Evolutionary conservation across 495 filamentous ascomycete genomes (phyloP).

Genomic region (Penicillium manginii): DNA sequence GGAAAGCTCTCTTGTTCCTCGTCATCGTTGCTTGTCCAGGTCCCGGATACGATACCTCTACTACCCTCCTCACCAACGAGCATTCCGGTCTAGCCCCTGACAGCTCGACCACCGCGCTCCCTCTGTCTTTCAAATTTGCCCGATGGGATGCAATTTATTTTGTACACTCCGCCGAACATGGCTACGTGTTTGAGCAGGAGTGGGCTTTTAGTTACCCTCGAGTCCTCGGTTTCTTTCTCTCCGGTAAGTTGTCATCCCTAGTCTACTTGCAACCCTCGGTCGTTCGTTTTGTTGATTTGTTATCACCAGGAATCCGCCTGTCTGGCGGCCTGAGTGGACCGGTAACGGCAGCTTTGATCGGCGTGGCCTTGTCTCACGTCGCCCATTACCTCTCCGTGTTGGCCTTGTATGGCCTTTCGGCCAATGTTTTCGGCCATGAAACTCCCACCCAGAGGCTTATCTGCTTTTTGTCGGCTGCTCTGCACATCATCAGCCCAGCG

Average conservation of each 20-base stretch:
- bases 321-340: constrained; percentile 29
- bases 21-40: constrained; percentile 68
- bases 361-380: constrained; percentile 65
- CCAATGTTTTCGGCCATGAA: constrained; percentile 38
- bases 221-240: constrained; percentile 48
- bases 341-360: constrained; percentile 49
- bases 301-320: constrained; percentile 27
- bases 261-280: not conserved
- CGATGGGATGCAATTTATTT: constrained; percentile 97
- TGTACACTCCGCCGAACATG: constrained; percentile 64
- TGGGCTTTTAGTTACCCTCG: constrained; percentile 87
- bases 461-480: constrained; percentile 65
- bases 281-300: not conserved
- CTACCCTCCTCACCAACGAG: constrained; percentile 56
- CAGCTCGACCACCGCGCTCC: constrained; percentile 23
- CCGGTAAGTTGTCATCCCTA: constrained; percentile 42
- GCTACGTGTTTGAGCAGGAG: constrained; percentile 90
- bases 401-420: constrained; percentile 62
- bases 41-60: constrained; percentile 88
- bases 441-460: constrained; percentile 42
- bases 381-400: constrained; percentile 78
- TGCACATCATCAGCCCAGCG: constrained; percentile 85
- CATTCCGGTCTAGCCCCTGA: constrained; percentile 13
- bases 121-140: constrained; percentile 57
- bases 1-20: constrained; percentile 74